Evolutionary conservation across 2,329 filamentous ascomycete genomes (phyloP), one percentile per base, ranked within the genome.

Genomic region (Scytalidium sp.): DNA sequence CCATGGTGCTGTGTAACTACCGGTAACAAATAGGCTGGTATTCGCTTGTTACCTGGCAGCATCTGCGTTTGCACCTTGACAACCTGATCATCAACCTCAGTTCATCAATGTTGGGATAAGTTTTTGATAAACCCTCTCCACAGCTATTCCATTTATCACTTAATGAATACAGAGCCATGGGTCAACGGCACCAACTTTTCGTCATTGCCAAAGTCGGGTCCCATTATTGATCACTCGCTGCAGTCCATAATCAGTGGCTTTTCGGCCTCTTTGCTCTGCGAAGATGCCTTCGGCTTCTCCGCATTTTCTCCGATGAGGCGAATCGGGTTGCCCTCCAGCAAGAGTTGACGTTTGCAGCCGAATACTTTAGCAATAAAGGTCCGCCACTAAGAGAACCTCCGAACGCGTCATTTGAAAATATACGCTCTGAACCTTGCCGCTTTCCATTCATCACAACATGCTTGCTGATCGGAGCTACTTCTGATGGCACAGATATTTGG

Each of bases 171-270:
- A 13, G 25, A 27, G 25, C 25, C 25, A 63, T 65, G 62, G 59
- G 57, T 27, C 54, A 59, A 42, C 51, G 58, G 41, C 58, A 62
- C 21, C 61, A 64, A 44, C 41, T 64, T 2, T 64, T 60, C 41
- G 53, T 58, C 21, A 61, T 64, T 43, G 58, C 60, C 8, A 58
- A 53, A 19, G 46, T 62, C 32, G 49, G 52, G 21, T 46, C 42
- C 8, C 55, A 52, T 1, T 64, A 64, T 32, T 60, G 62, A n/a
- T 50, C 49, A 11, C 50, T 64, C 3, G 59, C 57, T 22, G 58
- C 50, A 2, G 29, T 59, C n/a, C 56, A 64, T 40, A 39, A 44
- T 11, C 40, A 36, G 15, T 36, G 32, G 32, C 32, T 36, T n/a
- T 36, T 5, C 4, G 32, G 32, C 17, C 7, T 36, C 32, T 39